Evolutionary conservation across 2,329 filamentous ascomycete genomes (phyloP), one percentile per base, ranked within the genome.

Genomic region (Microsporum canis): DNA sequence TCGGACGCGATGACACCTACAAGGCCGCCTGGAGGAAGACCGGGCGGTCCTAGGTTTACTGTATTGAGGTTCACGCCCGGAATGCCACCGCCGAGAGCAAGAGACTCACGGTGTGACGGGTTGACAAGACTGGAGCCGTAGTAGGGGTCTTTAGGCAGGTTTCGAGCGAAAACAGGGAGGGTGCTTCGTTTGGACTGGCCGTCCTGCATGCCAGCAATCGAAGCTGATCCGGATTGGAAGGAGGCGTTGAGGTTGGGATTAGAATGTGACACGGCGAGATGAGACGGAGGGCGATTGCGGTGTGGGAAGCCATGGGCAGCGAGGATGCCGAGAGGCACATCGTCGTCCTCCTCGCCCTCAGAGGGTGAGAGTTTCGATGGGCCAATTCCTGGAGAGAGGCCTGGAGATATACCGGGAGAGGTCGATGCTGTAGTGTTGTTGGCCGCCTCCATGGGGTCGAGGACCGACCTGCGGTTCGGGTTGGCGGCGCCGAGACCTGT

Each of bases 1-100:
- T 95, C 90, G 59, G 79, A 88, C 38, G 89, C 89, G 74, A 96
- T 96, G 6, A 96, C 89, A 7, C 90, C 90, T 23, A 96, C 87
- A 8, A 96, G 79, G 8, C 91, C 91, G 47, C 88, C 89, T 0
- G 88, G 87, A 14, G 87, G 87, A 6, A 78, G 70, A 27, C 71
- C 71, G 23, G 73, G 69, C 43, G 69, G 66, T 55, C 72, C 70
- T 34, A 71, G 76, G 17, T 41, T 41, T 8, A 39, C 33, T 1
- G 23, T 41, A 23, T 38, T 39, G 10, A 41, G 34, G 36, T 61
- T 74, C 67, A 68, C 73, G 67, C 65, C 80, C 64, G 75, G 76
- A 23, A 77, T 71, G 29, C 84, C 84, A 47, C 83, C 85, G 58
- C 84, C 82, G 63, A 92, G 83, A 2, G 85, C 80, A 43, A 95